Conservation (phyloP, 371 early-diverging fungal genomes). For the Lichtheimia hyalospora region DNA sequence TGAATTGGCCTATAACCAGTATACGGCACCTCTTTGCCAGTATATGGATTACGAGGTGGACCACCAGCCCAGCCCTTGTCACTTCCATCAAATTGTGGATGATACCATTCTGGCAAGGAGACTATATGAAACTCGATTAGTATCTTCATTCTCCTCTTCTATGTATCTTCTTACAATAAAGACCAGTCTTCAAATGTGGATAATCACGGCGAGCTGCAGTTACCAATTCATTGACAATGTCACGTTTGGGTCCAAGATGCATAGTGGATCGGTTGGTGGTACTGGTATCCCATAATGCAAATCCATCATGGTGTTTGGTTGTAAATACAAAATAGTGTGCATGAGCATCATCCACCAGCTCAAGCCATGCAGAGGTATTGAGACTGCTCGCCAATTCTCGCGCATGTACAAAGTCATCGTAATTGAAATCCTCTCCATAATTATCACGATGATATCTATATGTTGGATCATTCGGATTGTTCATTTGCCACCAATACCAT, state of each 20-base stretch:
- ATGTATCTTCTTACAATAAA: constrained; percentile 31
- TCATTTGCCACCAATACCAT: constrained; percentile 44
- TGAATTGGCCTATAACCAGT: constrained; percentile 14
- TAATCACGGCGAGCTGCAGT: constrained; percentile 17
- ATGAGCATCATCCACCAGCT: constrained; percentile 20
- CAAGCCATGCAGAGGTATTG: constrained; percentile 28
- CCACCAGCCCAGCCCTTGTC: constrained; percentile 23
- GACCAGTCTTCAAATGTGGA: constrained; percentile 25
- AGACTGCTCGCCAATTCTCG: constrained; percentile 1
- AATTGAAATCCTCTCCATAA: constrained; percentile 27
- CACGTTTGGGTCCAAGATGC: constrained; percentile 17
- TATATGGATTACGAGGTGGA: constrained; percentile 31
- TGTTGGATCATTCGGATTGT: constrained; percentile 21
- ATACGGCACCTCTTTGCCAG: constrained; percentile 16
- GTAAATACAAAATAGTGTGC: constrained; percentile 43
- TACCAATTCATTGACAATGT: constrained; percentile 30
- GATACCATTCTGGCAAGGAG: constrained; percentile 42
- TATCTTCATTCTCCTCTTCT: not conserved
- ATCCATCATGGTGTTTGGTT: constrained; percentile 39
- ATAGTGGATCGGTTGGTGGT: constrained; percentile 25
- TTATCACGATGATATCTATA: constrained; percentile 21
- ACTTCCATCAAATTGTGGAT: constrained; percentile 25
- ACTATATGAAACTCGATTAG: constrained; percentile 12
- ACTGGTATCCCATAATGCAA: constrained; percentile 30
- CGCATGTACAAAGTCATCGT: constrained; percentile 28